Conservation (phyloP, 208 protist genomes). For the Wallacemonas rigidus region DNA sequence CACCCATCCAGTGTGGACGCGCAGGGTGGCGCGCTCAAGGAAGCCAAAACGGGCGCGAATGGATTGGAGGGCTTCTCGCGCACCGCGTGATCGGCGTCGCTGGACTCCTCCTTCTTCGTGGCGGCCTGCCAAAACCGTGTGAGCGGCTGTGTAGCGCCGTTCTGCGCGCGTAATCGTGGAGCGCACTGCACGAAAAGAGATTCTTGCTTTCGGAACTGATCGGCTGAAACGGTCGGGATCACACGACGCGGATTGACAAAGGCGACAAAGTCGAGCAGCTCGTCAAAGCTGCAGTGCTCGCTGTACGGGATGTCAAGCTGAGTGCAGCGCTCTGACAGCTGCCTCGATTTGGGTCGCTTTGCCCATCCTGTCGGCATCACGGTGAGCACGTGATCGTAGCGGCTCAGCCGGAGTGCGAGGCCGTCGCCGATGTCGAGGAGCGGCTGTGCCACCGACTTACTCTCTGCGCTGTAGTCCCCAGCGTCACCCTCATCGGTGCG, state of each 20-base stretch:
- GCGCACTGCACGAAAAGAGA: slow-evolving; percentile 68
- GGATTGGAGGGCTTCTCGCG: neutral
- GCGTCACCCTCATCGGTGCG: neutral
- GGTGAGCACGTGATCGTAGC: slow-evolving; percentile 60
- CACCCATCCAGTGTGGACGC: too few relatives aligned
- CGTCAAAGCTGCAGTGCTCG: slow-evolving; percentile 85
- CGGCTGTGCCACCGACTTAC: neutral
- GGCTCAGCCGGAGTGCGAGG: slow-evolving; percentile 38
- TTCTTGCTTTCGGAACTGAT: slow-evolving; percentile 69
- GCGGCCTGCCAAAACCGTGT: slow-evolving; percentile 41
- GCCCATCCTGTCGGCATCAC: slow-evolving; percentile 89
- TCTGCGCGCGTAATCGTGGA: slow-evolving; percentile 48
- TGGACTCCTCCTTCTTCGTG: neutral
- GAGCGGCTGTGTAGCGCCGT: slow-evolving; percentile 67
- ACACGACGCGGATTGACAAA: slow-evolving; percentile 68
- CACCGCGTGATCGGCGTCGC: neutral
- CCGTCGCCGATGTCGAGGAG: slow-evolving; percentile 41
- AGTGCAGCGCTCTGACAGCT: slow-evolving; percentile 29
- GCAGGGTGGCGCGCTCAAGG: too few relatives aligned
- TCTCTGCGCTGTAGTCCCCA: neutral
- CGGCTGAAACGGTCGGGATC: slow-evolving; percentile 76
- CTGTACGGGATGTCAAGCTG: slow-evolving; percentile 81
- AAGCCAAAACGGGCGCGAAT: neutral
- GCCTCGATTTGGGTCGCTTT: slow-evolving; percentile 23
- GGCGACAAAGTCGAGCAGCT: slow-evolving; percentile 79